Conservation (phyloP, 441 rosid species). For the Kokia cookei region DNA sequence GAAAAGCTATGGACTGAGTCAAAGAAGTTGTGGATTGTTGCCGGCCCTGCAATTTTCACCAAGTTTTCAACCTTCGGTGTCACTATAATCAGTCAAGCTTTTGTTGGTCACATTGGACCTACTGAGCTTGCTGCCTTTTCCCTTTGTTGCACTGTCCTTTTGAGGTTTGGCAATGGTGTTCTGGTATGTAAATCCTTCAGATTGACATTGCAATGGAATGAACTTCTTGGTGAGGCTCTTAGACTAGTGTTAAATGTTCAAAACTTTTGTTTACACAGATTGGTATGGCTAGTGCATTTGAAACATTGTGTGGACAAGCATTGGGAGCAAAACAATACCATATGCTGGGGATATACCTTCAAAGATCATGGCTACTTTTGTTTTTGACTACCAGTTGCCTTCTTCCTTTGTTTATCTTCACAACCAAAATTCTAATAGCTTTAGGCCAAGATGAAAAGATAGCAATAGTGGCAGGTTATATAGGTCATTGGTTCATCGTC, state of each 20-base stretch:
- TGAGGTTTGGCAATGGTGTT: slow-evolving; percentile 62
- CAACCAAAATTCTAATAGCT: slow-evolving; percentile 36
- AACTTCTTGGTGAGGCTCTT: too few species aligned
- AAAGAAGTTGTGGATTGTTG: slow-evolving; percentile 69
- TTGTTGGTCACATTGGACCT: slow-evolving; percentile 66
- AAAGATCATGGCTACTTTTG: slow-evolving; percentile 72
- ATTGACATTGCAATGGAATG: too few species aligned
- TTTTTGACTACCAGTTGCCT: slow-evolving; percentile 27
- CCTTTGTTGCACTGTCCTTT: slow-evolving; percentile 49
- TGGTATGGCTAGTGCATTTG: slow-evolving; percentile 81
- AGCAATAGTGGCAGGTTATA: slow-evolving; percentile 29
- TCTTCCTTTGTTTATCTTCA: slow-evolving; percentile 49
- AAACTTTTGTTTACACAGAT: slow-evolving; percentile 32
- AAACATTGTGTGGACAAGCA: slow-evolving; percentile 85
- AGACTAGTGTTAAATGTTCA: too few species aligned
- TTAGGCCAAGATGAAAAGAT: slow-evolving; percentile 55
- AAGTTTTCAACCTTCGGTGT: slow-evolving; percentile 65
- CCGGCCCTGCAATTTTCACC: slow-evolving; percentile 74
- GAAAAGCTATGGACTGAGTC: slow-evolving; percentile 45
- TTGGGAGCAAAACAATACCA: slow-evolving; percentile 71
- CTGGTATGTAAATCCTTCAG: slow-evolving; percentile 28
- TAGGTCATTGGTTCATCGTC: slow-evolving; percentile 48
- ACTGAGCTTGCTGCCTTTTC: slow-evolving; percentile 69
- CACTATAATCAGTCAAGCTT: slow-evolving; percentile 52
- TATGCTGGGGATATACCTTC: slow-evolving; percentile 80